A percentile compares a stretch with the other conserved stretches of the same genome.
Conservation (phyloP, 768 basidiomycete genomes). For the Pleurotus djamor region DNA sequence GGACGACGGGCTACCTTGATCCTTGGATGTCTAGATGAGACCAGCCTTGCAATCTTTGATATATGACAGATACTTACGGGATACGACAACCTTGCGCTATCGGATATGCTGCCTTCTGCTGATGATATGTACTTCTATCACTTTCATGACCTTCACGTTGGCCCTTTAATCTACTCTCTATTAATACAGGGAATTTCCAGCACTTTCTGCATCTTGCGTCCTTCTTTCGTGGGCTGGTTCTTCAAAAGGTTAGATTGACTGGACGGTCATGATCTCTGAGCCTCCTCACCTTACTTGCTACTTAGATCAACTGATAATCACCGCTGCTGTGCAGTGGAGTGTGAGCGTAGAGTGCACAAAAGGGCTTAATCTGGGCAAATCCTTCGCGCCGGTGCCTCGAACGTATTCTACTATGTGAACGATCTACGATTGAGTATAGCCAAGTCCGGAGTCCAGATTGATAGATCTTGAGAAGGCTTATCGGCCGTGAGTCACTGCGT, state of each 20-base stretch:
- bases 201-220: not conserved
- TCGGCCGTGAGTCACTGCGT: not conserved
- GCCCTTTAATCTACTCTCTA: not conserved
- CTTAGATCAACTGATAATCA: not conserved
- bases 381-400: no score
- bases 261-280: not conserved
- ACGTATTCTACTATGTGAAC: not conserved
- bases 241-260: not conserved
- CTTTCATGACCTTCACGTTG: not conserved
- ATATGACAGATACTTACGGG: not conserved
- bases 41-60: not conserved
- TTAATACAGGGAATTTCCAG: not conserved
- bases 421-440: not conserved
- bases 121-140: not conserved
- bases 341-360: not conserved
- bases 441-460: not conserved
- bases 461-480: not conserved
- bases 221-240: not conserved
- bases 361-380: not conserved
- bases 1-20: slow-evolving; percentile 6
- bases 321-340: not conserved
- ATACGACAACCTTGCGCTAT: not conserved
- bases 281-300: not conserved
- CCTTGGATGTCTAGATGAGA: not conserved
- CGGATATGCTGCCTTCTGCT: not conserved